Evolutionary conservation across 129 eudicot species (phyloP).

Genomic region (Chrysanthemum makinoi): DNA sequence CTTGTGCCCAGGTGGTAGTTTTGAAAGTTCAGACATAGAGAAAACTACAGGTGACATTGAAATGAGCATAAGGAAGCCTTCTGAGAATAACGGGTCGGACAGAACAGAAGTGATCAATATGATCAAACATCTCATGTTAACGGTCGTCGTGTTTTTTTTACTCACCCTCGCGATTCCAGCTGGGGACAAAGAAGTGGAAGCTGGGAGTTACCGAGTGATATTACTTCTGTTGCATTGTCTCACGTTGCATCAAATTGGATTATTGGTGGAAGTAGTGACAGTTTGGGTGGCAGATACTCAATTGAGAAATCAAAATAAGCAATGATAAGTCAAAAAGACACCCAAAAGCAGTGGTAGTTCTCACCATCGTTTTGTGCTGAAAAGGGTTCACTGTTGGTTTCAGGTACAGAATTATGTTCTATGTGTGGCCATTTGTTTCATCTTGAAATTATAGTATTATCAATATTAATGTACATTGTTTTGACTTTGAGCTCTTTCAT

Average conservation of each 20-base stretch:
- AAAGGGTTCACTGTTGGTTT: slow-evolving; percentile 15
- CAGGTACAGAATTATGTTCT: slow-evolving; percentile 16
- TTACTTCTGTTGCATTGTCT: too few species aligned
- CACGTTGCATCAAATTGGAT: too few species aligned
- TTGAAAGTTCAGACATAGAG: slow-evolving; percentile 32
- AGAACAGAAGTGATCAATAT: slow-evolving; percentile 1
- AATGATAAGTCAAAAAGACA: slow-evolving; percentile 17
- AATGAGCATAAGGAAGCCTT: slow-evolving; percentile 49
- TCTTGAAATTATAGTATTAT: slow-evolving; percentile 18
- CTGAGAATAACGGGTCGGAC: slow-evolving; percentile 32
- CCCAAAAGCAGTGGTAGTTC: not conserved
- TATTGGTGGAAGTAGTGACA: too few species aligned
- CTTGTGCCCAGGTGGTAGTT: slow-evolving; percentile 29
- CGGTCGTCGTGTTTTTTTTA: too few species aligned
- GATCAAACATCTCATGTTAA: too few species aligned
- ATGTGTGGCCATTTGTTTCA: slow-evolving; percentile 23
- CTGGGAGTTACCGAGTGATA: slow-evolving; percentile 55
- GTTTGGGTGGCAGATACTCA: too few species aligned
- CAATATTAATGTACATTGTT: slow-evolving; percentile 22
- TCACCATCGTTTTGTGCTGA: slow-evolving; percentile 15
- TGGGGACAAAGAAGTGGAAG: slow-evolving; percentile 66
- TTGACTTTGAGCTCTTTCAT: not conserved
- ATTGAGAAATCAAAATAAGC: slow-evolving; percentile 27
- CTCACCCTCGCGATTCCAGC: slow-evolving; percentile 34
- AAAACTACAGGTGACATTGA: slow-evolving; percentile 51